These are phyloP conservation scores for Acacia crassicarpa DNA, from an alignment of 306 rosid genomes.

Conservation along the genomic window DNA sequence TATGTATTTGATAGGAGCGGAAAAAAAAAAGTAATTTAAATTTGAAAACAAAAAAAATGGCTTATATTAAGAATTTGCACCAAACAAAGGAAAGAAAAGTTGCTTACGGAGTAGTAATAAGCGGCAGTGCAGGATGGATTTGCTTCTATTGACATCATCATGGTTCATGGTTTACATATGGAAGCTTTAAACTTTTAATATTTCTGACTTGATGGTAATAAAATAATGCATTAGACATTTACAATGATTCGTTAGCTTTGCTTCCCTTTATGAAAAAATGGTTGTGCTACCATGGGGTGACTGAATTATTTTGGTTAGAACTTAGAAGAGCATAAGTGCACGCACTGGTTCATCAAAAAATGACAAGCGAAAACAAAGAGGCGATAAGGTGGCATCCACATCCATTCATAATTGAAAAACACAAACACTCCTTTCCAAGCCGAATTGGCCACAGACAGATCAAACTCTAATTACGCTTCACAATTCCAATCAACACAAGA, in stretches of 20 bases:
- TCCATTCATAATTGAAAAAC: constrained; percentile 26
- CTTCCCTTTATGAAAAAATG: not conserved
- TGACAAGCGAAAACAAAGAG: not conserved
- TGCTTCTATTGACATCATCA: not conserved
- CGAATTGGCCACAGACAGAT: not conserved
- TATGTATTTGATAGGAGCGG: too few species aligned
- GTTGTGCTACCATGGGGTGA: not conserved
- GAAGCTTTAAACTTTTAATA: not conserved
- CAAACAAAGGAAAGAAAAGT: too few species aligned
- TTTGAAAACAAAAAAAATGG: too few species aligned
- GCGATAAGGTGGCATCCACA: not conserved
- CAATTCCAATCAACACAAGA: not conserved
- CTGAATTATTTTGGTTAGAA: not conserved
- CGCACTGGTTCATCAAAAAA: not conserved
- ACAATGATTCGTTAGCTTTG: not conserved
- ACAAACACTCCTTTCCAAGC: constrained; percentile 12
- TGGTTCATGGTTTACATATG: not conserved
- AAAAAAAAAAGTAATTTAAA: too few species aligned
- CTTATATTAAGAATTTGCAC: too few species aligned
- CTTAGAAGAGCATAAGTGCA: not conserved
- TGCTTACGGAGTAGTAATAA: too few species aligned
- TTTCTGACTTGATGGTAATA: not conserved
- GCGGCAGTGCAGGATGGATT: not conserved
- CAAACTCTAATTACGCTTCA: not conserved
- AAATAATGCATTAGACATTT: too few species aligned